phyloP scores from a whole-genome alignment of 202 grass and related monocot species.

The Brachypodium distachyon region DNA sequence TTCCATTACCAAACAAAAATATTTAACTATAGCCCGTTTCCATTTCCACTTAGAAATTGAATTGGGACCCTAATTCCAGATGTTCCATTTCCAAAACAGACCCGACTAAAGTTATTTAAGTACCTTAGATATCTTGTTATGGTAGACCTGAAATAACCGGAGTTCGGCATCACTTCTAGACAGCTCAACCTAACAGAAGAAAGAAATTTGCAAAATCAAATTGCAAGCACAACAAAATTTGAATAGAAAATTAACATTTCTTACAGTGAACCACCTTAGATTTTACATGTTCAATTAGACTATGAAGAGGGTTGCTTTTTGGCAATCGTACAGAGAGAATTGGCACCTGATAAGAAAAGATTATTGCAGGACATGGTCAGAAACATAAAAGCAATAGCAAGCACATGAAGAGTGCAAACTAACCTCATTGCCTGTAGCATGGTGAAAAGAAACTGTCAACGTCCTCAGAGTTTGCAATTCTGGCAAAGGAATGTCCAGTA shows the following conservation, averaged over 20 bases:
- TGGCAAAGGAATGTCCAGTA: conserved; percentile 68
- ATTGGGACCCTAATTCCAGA: too few species aligned
- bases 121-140: conserved; percentile 71
- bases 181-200: conserved; percentile 39
- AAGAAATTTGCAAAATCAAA: conserved; percentile 12
- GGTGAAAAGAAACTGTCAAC: conserved; percentile 52
- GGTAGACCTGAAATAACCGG: conserved; percentile 37
- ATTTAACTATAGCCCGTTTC: too few species aligned
- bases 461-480: conserved; percentile 56
- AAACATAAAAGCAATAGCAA: not conserved
- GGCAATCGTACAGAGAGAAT: conserved; percentile 37
- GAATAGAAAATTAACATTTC: not conserved
- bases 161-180: conserved; percentile 48
- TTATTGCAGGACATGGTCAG: conserved; percentile 13
- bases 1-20: too few species aligned
- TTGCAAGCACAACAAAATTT: not conserved
- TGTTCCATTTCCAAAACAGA: too few species aligned
- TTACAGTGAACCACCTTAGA: conserved; percentile 36
- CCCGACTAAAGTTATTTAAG: too few species aligned
- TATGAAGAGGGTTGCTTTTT: conserved; percentile 37
- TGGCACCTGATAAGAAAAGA: conserved; percentile 29
- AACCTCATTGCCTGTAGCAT: conserved; percentile 50
- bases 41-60: too few species aligned
- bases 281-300: conserved; percentile 56
- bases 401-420: conserved; percentile 7